Evolutionary conservation across 108 stramenopile genomes (phyloP).

Genomic region (Asterionellopsis glacialis): DNA sequence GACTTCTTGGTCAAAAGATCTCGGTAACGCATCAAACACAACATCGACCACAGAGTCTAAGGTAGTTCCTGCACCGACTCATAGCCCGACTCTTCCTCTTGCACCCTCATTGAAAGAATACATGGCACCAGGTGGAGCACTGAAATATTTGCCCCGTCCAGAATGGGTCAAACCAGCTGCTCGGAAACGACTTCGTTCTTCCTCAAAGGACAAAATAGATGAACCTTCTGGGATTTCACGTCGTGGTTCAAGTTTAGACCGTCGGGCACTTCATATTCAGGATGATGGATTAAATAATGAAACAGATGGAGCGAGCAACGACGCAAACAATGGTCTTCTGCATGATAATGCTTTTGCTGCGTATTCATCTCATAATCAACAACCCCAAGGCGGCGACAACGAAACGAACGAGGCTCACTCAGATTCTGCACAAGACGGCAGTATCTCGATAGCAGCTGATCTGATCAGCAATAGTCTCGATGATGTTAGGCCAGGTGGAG

Average conservation of each 20-base stretch:
- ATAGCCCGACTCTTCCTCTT: background rate
- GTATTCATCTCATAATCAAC: background rate
- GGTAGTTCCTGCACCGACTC: too few species aligned
- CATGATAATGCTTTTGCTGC: conserved; percentile 7
- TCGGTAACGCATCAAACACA: too few species aligned
- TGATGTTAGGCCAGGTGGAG: too few species aligned
- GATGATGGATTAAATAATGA: too few species aligned
- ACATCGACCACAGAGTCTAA: too few species aligned
- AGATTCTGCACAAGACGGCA: background rate
- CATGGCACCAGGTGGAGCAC: conserved; percentile 11
- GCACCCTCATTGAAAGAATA: conserved; percentile 9
- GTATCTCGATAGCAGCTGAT: too few species aligned
- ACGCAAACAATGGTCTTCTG: conserved; percentile 1
- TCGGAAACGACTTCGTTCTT: background rate
- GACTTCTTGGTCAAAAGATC: too few species aligned
- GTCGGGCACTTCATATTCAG: background rate
- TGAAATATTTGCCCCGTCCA: background rate
- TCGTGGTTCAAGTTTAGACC: background rate
- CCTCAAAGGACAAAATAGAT: too few species aligned
- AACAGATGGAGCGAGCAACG: too few species aligned
- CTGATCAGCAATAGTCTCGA: too few species aligned
- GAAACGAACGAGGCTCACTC: background rate
- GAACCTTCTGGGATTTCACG: background rate
- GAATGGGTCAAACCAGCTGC: conserved; percentile 11
- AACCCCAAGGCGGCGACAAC: background rate